These are phyloP conservation scores for Iris pallida DNA, from an alignment of 116 monocot species.

Conservation along the genomic window DNA sequence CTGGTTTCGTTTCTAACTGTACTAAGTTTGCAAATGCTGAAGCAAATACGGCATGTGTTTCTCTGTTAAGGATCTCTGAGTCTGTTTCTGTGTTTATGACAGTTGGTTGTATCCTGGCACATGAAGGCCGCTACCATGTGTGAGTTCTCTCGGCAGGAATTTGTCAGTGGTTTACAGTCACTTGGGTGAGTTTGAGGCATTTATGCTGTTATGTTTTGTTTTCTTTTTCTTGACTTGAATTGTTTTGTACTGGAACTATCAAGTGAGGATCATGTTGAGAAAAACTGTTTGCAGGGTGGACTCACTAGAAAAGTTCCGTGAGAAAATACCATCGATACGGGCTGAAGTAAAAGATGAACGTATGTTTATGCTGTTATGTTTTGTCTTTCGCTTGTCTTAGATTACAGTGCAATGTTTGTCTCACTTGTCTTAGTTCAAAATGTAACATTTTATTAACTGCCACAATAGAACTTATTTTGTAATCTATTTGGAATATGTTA, in stretches of 20 bases:
- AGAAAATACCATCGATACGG: conserved; percentile 76
- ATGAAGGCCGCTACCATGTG: conserved; percentile 99
- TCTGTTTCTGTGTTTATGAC: conserved; percentile 1
- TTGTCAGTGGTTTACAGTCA: conserved; percentile 77
- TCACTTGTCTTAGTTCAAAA: too few relatives aligned
- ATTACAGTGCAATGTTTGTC: too few relatives aligned
- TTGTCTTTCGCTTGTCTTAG: too few relatives aligned
- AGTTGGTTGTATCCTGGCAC: conserved; percentile 95
- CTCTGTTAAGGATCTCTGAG: too few relatives aligned
- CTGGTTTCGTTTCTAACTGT: too few relatives aligned
- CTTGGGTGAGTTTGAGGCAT: conserved; percentile 52
- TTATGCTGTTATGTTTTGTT: not conserved
- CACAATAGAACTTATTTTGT: too few relatives aligned
- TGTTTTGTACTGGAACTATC: not conserved
- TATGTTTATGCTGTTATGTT: too few relatives aligned
- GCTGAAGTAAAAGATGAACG: conserved; percentile 92
- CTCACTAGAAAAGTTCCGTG: conserved; percentile 81
- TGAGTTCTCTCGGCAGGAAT: conserved; percentile 90
- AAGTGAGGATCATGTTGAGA: not conserved
- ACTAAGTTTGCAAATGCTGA: not conserved
- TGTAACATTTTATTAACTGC: too few relatives aligned
- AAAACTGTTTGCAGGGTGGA: conserved; percentile 60
- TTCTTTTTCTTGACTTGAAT: not conserved
- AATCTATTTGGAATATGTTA: too few relatives aligned
- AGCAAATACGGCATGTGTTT: not conserved